These are phyloP conservation scores for Fusarium buxicola DNA, from an alignment of 2,329 filamentous ascomycete genomes.

Conservation along the genomic window DNA sequence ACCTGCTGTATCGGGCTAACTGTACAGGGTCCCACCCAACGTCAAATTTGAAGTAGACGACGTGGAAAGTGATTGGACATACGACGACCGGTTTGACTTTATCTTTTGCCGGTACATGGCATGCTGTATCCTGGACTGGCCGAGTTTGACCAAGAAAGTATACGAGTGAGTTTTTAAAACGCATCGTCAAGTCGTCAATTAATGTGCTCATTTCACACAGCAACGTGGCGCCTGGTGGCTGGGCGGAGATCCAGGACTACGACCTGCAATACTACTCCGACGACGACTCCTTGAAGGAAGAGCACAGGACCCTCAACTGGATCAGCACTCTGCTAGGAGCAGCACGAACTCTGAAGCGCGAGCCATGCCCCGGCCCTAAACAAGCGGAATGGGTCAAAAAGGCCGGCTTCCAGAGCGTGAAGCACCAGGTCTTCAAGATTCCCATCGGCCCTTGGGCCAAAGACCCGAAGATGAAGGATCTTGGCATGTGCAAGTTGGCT, in stretches of 20 bases:
- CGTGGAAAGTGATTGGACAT: conserved; percentile 46
- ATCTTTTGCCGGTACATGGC: conserved; percentile 52
- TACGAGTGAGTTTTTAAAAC: conserved; percentile 26
- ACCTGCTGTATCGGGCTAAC: not conserved
- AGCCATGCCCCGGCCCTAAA: conserved; percentile 40
- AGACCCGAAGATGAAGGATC: conserved; percentile 46
- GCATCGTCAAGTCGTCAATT: not conserved
- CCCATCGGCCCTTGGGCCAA: conserved; percentile 54
- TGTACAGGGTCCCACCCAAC: conserved; percentile 46
- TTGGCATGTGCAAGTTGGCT: conserved; percentile 44
- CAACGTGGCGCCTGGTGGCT: conserved; percentile 53
- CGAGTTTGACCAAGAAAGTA: conserved; percentile 36
- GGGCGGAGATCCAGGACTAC: conserved; percentile 48
- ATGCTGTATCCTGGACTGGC: conserved; percentile 50
- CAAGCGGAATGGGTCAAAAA: conserved; percentile 48
- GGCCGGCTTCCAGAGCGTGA: conserved; percentile 52
- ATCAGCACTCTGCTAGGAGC: conserved; percentile 33
- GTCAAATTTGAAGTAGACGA: conserved; percentile 55
- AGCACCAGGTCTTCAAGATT: conserved; percentile 46
- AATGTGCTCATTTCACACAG: not conserved
- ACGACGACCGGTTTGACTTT: conserved; percentile 48
- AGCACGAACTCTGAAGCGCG: conserved; percentile 32
- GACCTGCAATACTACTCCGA: conserved; percentile 45
- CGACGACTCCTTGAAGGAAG: conserved; percentile 42
- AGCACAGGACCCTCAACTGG: conserved; percentile 40